Evolutionary conservation across 208 protist species (phyloP).

Genomic region (Leptomonas pyrrhocoris): DNA sequence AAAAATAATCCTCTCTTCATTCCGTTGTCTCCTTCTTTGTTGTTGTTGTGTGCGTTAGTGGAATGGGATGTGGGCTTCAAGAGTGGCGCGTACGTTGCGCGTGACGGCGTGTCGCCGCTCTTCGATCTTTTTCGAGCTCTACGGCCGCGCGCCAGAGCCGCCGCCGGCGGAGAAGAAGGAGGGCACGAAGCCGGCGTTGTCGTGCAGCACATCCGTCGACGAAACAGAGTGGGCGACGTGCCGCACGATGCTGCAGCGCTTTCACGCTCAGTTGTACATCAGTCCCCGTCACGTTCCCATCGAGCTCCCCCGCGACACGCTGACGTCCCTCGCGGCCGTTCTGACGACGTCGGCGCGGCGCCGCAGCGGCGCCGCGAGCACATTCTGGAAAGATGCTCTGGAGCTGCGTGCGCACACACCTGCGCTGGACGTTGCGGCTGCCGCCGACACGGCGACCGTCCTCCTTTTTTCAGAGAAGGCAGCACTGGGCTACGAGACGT

Average conservation of each 20-base stretch:
- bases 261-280: conserved; percentile 32
- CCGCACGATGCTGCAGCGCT: conserved; percentile 14
- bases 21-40: too few species aligned
- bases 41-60: too few species aligned
- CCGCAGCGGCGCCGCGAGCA: conserved; percentile 10
- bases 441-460: conserved; percentile 4
- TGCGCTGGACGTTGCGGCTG: conserved; percentile 2
- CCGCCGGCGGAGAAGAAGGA: not conserved
- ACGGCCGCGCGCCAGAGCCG: conserved; percentile 19
- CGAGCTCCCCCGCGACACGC: conserved; percentile 16
- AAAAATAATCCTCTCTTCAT: too few species aligned
- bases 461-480: conserved; percentile 16
- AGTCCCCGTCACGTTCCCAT: conserved; percentile 17
- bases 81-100: not conserved
- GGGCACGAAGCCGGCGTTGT: not conserved
- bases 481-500: not conserved
- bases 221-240: conserved; percentile 13
- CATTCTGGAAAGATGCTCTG: conserved; percentile 30
- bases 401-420: conserved; percentile 16
- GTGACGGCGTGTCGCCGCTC: conserved; percentile 11
- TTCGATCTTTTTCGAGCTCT: conserved; percentile 32
- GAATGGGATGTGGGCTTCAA: conserved; percentile 16
- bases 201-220: conserved; percentile 2
- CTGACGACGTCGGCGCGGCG: conserved; percentile 24
- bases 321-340: conserved; percentile 17